Conservation (phyloP, 495 filamentous ascomycete species). For the Daldinia decipiens region DNA sequence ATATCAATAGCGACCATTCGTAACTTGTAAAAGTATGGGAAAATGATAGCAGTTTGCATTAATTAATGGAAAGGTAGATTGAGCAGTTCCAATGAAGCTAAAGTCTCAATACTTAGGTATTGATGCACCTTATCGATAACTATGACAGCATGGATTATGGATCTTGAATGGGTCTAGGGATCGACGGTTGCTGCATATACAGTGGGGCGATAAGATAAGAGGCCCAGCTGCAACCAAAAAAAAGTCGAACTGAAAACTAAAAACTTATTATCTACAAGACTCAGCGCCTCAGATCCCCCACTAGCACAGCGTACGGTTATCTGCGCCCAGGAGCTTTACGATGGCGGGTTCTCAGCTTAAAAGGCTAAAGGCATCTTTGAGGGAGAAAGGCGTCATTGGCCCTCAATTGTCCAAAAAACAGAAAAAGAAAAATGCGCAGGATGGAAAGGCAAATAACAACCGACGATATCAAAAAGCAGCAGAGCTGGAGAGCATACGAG, state of each 20-base stretch:
- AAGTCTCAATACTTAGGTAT: not conserved
- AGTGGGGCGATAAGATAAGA: slow-evolving; percentile 35
- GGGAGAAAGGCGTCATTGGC: slow-evolving; percentile 85
- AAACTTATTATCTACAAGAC: slow-evolving; percentile 11
- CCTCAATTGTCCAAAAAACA: slow-evolving; percentile 93
- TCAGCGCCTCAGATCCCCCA: not conserved
- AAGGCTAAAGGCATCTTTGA: slow-evolving; percentile 88
- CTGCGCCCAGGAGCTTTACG: slow-evolving; percentile 24
- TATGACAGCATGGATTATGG: not conserved
- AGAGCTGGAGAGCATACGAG: slow-evolving; percentile 84
- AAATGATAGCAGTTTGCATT: not conserved
- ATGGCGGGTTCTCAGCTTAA: slow-evolving; percentile 98
- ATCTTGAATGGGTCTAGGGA: not conserved
- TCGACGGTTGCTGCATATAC: not conserved
- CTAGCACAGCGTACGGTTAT: not conserved
- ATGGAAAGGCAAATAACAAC: slow-evolving; percentile 69
- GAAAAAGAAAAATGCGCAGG: slow-evolving; percentile 75
- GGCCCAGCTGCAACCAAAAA: slow-evolving; percentile 31
- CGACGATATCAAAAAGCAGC: slow-evolving; percentile 76
- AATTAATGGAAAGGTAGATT: not conserved
- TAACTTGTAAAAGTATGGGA: not conserved
- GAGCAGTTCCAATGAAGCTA: not conserved
- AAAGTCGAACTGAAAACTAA: slow-evolving; percentile 23
- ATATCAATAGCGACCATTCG: slow-evolving; percentile 13
- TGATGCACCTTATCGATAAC: slow-evolving; percentile 4